Base-by-base conservation (phyloP, 495 filamentous ascomycete species). In the Letharia lupina region DNA sequence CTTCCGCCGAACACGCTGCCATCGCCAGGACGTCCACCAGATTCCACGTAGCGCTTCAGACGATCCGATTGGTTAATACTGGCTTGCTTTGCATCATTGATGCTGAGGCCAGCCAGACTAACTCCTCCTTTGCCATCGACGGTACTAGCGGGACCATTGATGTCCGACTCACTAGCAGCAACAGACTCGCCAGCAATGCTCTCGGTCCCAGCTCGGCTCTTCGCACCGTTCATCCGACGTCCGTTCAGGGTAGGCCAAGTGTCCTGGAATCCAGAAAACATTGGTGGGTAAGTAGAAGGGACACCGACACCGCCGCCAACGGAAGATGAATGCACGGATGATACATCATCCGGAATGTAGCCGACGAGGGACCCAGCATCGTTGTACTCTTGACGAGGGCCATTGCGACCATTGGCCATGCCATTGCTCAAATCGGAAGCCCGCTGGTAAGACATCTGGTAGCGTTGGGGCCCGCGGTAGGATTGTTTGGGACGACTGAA, bases 321-420 rank as follows among this genome's bases (percentile, higher is more conserved):
- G 13, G 93, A 89, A 31, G 91, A 95, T 50, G 93, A 93, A 74
- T 99, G 92, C 45, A 98, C 89, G 2, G 91, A 96, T 39, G 93
- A 96, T 33, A 97, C 91, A 75, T 99, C 94, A 72, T 99, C 94
- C 0, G 94, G 92, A 64, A 99, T 97, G 71, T 95, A 98, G 28
- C 89, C 87, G 68, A 97, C 81, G 70, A 97, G 87, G 33, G 92
- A 97, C 31, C 91, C 89, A 42, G 88, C 86, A 69, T 96, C 93
- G 48, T 84, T 86, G 70, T 89, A 93, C 64, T 96, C 92, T 28
- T 88, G 85, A 47, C 81, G 82, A 40, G 76, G 73, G 54, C 82
- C 81, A 64, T 80, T 81, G 62, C 81, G 78, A 45, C 81, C 78
- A 62, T 81, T 82, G 61, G 76, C 72, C 65, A 79, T 75, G 35